Evolutionary conservation across 495 filamentous ascomycete genomes (phyloP), one percentile per base, ranked within the genome.

Genomic region (Hypomontagnella submonticulosa): DNA sequence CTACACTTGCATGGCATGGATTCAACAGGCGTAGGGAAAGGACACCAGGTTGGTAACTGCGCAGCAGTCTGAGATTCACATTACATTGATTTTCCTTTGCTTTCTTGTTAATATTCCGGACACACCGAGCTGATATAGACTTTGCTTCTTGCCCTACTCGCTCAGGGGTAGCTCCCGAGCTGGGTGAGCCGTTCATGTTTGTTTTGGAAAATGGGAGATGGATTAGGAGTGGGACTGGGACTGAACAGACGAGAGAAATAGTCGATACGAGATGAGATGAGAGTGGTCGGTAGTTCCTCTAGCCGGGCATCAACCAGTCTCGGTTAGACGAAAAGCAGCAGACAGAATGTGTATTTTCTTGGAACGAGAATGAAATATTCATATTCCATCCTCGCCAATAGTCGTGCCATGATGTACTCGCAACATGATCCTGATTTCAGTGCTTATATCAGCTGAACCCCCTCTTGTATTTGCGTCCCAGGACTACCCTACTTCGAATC

Each of bases 21-120:
- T 66, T 61, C 52, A 34, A 61, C 43, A 57, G 56, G 53, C 53
- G 61, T 30, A 50, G 36, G 58, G 42, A 61, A 51, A 32, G 15
- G 65, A 40, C 19, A 54, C 15, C 27, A 30, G 8, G 30, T 49
- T 57, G 47, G 23, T 1, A 48, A 47, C 61, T 34, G 46, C 15
- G 33, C 16, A 36, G 49, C 16, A 53, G 37, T 57, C 47, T 43
- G 41, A 44, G 19, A 58, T 55, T 44, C 37, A 19, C 15, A 61
- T 59, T 75, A 69, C 61, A 48, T 62, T 73, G 70, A 56, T 50
- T 66, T 63, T 63, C 58, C 50, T 50, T 46, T 71, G 48, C 27
- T 68, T 66, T 62, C 59, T 53, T 44, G 23, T 27, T 27, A 27
- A 27, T 63, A 53, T 55, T 70, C 49, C 57, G 53, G 64, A 44